phyloP scores from a whole-genome alignment of 1,139 yeast genomes.

The Yamadazyma buinensis region DNA sequence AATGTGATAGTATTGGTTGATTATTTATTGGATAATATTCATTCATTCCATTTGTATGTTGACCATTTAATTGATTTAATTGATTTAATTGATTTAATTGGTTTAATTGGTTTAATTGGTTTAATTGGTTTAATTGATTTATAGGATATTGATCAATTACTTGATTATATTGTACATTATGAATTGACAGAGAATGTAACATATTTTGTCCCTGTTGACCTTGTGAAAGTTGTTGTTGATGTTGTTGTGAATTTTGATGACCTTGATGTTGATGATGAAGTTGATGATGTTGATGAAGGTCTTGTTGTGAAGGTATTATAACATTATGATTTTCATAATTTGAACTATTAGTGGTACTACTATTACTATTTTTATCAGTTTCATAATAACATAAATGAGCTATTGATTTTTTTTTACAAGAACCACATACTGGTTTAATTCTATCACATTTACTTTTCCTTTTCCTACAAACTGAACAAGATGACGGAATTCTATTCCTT shows the following conservation, averaged over 20 bases:
- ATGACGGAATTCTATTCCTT: slow-evolving; percentile 40
- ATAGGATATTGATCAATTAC: too few species aligned
- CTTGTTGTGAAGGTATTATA: background rate
- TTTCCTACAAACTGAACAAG: slow-evolving; percentile 46
- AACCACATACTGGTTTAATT: slow-evolving; percentile 65
- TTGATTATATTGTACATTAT: too few species aligned
- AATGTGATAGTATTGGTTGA: background rate
- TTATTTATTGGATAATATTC: too few species aligned
- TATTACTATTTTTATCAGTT: slow-evolving; percentile 22
- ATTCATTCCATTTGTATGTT: too few species aligned
- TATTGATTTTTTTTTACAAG: slow-evolving; percentile 69
- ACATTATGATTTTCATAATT: too few species aligned
- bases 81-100: too few species aligned
- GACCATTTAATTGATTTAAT: too few species aligned
- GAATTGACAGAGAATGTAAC: too few species aligned
- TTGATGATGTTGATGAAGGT: background rate
- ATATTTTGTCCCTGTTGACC: too few species aligned
- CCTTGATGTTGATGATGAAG: background rate
- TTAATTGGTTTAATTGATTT: too few species aligned
- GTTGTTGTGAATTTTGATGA: background rate
- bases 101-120: too few species aligned
- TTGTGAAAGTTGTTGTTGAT: too few species aligned
- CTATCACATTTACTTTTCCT: slow-evolving; percentile 56
- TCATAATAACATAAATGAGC: slow-evolving; percentile 70
- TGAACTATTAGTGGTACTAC: background rate